phyloP scores from a whole-genome alignment of 2,329 filamentous ascomycete species.

The Alternaria infectoria region DNA sequence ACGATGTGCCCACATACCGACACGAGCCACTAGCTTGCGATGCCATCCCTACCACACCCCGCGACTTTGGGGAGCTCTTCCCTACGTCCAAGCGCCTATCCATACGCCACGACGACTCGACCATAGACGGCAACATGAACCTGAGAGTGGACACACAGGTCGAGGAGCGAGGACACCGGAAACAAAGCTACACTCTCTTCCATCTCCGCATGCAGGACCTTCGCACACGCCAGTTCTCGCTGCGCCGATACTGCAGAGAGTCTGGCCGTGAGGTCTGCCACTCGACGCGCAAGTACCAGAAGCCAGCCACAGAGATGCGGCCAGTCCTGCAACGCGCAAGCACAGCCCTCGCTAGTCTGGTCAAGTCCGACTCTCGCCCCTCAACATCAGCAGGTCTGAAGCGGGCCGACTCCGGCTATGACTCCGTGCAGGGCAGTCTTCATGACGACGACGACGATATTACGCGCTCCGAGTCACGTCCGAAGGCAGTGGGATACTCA shows the following conservation, averaged over 20 bases:
- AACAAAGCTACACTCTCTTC: conserved; percentile 78
- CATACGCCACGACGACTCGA: conserved; percentile 89
- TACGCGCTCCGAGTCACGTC: conserved; percentile 26
- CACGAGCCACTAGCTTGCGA: conserved; percentile 69
- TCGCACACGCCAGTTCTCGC: conserved; percentile 82
- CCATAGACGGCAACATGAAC: conserved; percentile 95
- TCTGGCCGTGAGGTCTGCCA: conserved; percentile 93
- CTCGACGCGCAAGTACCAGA: conserved; percentile 73
- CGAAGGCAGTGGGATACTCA: conserved; percentile 43
- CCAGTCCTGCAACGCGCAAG: conserved; percentile 64
- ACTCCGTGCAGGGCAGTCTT: conserved; percentile 48
- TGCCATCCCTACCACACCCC: conserved; percentile 77
- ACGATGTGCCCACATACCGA: conserved; percentile 65
- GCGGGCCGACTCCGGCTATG: conserved; percentile 66
- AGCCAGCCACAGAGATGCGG: conserved; percentile 58
- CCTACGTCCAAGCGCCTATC: conserved; percentile 80
- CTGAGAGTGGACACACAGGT: conserved; percentile 83
- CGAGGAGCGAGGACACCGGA: conserved; percentile 60
- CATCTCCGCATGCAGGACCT: conserved; percentile 95
- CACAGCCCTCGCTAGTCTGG: conserved; percentile 63
- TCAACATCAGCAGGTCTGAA: conserved; percentile 53
- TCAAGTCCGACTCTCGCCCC: conserved; percentile 61
- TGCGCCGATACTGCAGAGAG: conserved; percentile 89
- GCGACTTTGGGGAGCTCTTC: conserved; percentile 84
- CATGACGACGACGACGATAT: conserved; percentile 25